Evolutionary conservation across 352 stramenopile genomes (phyloP).

Genomic region (Phytophthora hibernalis): DNA sequence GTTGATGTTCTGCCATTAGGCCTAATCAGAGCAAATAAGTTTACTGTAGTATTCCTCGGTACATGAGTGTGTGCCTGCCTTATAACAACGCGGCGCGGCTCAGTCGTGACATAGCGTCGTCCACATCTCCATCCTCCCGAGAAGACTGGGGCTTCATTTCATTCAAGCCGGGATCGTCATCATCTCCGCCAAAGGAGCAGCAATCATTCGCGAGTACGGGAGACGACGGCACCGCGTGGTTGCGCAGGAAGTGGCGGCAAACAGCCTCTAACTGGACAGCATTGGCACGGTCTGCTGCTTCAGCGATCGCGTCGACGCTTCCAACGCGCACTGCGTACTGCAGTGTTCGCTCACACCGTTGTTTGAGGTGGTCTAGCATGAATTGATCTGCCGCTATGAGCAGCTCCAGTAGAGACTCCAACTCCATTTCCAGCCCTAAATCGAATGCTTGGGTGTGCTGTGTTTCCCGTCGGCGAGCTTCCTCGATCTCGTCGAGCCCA

Average conservation of each 20-base stretch:
- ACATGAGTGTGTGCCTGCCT: conserved; percentile 14
- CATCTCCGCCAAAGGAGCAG: conserved; percentile 27
- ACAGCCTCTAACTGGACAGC: conserved; percentile 91
- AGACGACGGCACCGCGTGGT: conserved; percentile 52
- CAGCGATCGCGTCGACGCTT: conserved; percentile 89
- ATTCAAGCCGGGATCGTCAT: conserved; percentile 18
- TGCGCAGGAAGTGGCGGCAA: conserved; percentile 93
- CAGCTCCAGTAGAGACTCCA: conserved; percentile 88
- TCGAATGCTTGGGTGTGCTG: conserved; percentile 21
- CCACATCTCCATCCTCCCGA: conserved; percentile 19
- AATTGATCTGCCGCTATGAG: conserved; percentile 95
- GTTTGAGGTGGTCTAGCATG: conserved; percentile 97
- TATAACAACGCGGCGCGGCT: conserved; percentile 31
- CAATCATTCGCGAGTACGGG: conserved; percentile 11
- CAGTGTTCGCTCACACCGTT: conserved; percentile 92
- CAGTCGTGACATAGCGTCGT: conserved; percentile 18
- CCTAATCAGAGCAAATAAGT: conserved; percentile 35
- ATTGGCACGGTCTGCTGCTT: conserved; percentile 92
- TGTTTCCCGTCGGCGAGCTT: conserved; percentile 22
- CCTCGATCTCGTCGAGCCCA: conserved; percentile 44
- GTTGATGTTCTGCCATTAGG: conserved; percentile 32
- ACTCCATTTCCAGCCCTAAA: conserved; percentile 44
- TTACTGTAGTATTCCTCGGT: conserved; percentile 19
- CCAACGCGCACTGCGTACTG: conserved; percentile 83
- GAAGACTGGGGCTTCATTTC: conserved; percentile 23